Percentiles rank a stretch among this genome's conserved stretches.
Evolutionary conservation across 2,329 filamentous ascomycete species (phyloP).

Genomic region (Colletotrichum sansevieriae): DNA sequence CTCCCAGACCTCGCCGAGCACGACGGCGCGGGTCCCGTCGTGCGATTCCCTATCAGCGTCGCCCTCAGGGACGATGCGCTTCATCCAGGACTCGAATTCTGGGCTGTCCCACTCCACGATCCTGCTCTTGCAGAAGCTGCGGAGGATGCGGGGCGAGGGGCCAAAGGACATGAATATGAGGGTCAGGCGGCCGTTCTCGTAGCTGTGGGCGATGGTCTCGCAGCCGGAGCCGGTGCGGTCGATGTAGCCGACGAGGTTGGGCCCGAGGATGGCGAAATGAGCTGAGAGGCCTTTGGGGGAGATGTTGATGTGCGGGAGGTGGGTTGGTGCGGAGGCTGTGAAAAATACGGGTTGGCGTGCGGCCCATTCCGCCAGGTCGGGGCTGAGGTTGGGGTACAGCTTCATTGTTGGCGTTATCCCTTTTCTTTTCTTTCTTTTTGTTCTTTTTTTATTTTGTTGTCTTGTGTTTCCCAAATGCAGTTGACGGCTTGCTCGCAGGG

Average conservation of each 20-base stretch:
- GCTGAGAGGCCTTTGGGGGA: constrained; percentile 79
- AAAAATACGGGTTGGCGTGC: constrained; percentile 80
- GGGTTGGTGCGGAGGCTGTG: constrained; percentile 77
- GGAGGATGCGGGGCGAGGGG: constrained; percentile 69
- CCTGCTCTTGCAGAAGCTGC: constrained; percentile 71
- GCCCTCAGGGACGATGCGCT: constrained; percentile 53
- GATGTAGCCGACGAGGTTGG: constrained; percentile 75
- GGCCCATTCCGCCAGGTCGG: constrained; percentile 73
- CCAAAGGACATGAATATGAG: constrained; percentile 81
- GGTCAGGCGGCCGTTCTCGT: constrained; percentile 82
- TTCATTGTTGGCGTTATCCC: constrained; percentile 61
- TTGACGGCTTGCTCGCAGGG: not conserved
- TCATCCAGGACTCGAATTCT: constrained; percentile 63
- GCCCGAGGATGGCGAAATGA: constrained; percentile 71
- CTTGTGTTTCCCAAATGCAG: not conserved
- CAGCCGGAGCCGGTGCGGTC: constrained; percentile 81
- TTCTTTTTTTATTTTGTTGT: not conserved
- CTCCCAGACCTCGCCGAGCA: constrained; percentile 73
- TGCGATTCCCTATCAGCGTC: constrained; percentile 46
- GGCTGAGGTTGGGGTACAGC: constrained; percentile 67
- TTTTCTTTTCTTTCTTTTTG: not conserved
- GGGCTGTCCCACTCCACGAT: constrained; percentile 72
- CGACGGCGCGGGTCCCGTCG: constrained; percentile 69
- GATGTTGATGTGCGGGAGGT: constrained; percentile 79
- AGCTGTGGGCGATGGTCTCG: constrained; percentile 81